Conservation (phyloP, 2,329 filamentous ascomycete species). For the Talaromyces albobiverticillius region DNA sequence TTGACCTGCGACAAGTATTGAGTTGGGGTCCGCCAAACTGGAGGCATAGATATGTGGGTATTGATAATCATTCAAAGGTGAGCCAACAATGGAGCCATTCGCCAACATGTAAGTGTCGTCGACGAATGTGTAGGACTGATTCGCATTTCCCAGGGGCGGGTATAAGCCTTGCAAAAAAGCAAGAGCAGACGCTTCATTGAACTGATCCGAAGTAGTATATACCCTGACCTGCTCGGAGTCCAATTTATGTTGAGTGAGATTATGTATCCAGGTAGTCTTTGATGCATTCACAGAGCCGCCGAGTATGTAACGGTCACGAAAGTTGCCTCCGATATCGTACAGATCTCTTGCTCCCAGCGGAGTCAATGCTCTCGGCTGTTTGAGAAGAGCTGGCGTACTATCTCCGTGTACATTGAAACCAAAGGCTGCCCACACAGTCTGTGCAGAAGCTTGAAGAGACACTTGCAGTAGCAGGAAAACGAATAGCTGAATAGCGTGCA, state of each 20-base stretch:
- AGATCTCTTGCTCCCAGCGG: conserved; percentile 56
- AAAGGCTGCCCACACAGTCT: conserved; percentile 48
- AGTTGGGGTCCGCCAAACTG: conserved; percentile 47
- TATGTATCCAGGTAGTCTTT: conserved; percentile 38
- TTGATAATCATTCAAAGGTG: conserved; percentile 57
- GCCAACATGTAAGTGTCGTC: conserved; percentile 41
- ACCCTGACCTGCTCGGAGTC: conserved; percentile 48
- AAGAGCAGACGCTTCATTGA: conserved; percentile 52
- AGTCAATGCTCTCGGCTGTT: conserved; percentile 43
- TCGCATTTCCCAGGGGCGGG: conserved; percentile 46
- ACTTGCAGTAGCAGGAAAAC: conserved; percentile 6
- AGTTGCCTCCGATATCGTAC: conserved; percentile 47
- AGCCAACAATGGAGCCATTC: conserved; percentile 47
- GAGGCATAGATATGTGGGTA: conserved; percentile 51
- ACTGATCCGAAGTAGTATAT: conserved; percentile 47
- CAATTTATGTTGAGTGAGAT: conserved; percentile 45
- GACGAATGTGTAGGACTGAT: conserved; percentile 28
- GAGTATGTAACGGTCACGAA: conserved; percentile 54
- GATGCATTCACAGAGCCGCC: conserved; percentile 14
- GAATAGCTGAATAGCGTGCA: background rate
- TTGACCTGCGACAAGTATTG: conserved; percentile 51
- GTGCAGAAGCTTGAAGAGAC: conserved; percentile 21
- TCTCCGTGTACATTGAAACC: conserved; percentile 56
- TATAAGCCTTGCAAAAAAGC: conserved; percentile 63
- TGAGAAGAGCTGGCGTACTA: conserved; percentile 47